Percentiles rank a stretch among this genome's conserved stretches.
Conservation (phyloP, 805 yeast genomes). For the Suhomyces xylopsoci region DNA sequence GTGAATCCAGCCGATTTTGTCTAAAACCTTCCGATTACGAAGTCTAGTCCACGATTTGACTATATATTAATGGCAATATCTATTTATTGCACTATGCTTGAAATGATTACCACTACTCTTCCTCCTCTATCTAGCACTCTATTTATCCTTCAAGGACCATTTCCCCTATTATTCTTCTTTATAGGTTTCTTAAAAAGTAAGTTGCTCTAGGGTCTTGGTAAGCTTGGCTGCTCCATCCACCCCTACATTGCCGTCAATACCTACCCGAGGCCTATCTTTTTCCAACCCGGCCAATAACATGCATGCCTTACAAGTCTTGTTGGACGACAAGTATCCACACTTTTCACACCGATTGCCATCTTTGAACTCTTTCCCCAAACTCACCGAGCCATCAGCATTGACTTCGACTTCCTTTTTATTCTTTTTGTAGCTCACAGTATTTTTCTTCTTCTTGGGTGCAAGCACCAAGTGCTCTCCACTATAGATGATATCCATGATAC, state of each 20-base stretch:
- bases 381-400: conserved; percentile 60
- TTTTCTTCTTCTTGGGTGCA: conserved; percentile 50
- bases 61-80: not conserved
- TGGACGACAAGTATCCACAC: conserved; percentile 91
- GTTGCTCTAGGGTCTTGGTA: conserved; percentile 58
- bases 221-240: conserved; percentile 64
- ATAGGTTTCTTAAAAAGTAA: conserved; percentile 41
- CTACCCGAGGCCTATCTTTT: conserved; percentile 63
- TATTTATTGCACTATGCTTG: not conserved
- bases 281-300: conserved; percentile 81
- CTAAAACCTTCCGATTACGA: no score
- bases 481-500: conserved; percentile 90
- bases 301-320: conserved; percentile 90
- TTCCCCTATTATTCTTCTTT: not conserved
- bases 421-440: conserved; percentile 34
- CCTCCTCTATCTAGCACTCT: not conserved
- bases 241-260: conserved; percentile 50
- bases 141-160: not conserved
- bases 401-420: conserved; percentile 48
- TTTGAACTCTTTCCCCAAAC: conserved; percentile 37
- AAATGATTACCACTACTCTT: not conserved
- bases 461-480: conserved; percentile 86
- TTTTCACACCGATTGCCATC: conserved; percentile 79
- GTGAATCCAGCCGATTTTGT: no score
- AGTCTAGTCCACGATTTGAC: not conserved